These are phyloP conservation scores for Podospora conica DNA, from an alignment of 495 filamentous ascomycete species.

Conservation along the genomic window DNA sequence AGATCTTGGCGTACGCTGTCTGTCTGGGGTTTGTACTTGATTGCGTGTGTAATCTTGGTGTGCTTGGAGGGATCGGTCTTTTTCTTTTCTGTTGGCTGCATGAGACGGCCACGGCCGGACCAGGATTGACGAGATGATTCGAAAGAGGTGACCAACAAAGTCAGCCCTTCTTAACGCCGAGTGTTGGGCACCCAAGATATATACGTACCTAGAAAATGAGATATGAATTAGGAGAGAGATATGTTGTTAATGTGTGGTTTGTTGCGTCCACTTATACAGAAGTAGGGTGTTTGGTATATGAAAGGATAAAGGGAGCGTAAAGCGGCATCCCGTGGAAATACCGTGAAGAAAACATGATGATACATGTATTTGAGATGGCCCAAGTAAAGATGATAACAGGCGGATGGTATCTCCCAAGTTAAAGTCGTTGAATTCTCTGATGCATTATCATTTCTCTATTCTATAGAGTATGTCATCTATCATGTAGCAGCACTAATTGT, in stretches of 20 bases:
- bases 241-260: too few species aligned
- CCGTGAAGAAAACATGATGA: too few species aligned
- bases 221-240: background rate
- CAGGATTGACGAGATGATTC: background rate
- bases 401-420: too few species aligned
- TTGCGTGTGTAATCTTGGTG: background rate
- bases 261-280: too few species aligned
- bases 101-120: background rate
- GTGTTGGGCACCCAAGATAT: slow-evolving; percentile 6
- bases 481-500: background rate
- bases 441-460: background rate
- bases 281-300: too few species aligned
- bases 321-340: too few species aligned
- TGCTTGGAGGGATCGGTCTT: too few species aligned
- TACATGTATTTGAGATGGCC: too few species aligned
- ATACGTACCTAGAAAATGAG: background rate
- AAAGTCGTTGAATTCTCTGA: background rate
- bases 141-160: background rate
- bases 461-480: background rate
- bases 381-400: too few species aligned
- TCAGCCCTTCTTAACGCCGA: slow-evolving; percentile 15
- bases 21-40: background rate
- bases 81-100: background rate
- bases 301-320: too few species aligned
- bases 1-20: background rate